Evolutionary conservation across 192 early-diverging fungal genomes (phyloP).

Genomic region (Thamnidium elegans): DNA sequence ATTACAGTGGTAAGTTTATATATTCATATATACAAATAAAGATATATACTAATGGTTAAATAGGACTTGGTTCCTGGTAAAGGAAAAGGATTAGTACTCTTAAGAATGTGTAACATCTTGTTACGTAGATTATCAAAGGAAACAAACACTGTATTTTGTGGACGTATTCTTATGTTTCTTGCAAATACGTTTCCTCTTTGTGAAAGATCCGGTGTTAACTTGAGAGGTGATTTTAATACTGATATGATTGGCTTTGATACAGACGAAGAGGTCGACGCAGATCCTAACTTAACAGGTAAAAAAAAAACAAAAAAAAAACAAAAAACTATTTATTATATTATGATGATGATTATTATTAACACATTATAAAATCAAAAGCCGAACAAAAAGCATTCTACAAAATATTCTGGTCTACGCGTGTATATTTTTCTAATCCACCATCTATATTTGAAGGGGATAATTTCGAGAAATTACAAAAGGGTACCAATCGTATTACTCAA

Average conservation of each 20-base stretch:
- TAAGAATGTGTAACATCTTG: constrained; percentile 87
- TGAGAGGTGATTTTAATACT: constrained; percentile 82
- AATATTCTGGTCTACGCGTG: constrained; percentile 79
- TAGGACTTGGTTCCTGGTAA: constrained; percentile 66
- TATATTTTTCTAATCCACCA: constrained; percentile 70
- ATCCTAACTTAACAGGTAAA: constrained; percentile 28
- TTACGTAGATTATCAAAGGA: constrained; percentile 84
- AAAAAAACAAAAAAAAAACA: background rate
- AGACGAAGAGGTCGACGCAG: constrained; percentile 47
- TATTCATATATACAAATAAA: background rate
- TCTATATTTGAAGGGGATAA: constrained; percentile 39
- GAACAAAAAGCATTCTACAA: constrained; percentile 55
- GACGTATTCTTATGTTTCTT: constrained; percentile 86
- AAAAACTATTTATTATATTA: background rate
- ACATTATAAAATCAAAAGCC: constrained; percentile 12
- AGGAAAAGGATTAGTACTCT: constrained; percentile 83
- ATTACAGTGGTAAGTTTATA: constrained; percentile 51
- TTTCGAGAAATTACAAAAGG: constrained; percentile 42
- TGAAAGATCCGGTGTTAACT: constrained; percentile 89
- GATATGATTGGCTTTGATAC: constrained; percentile 60
- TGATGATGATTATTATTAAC: background rate
- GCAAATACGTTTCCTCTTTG: constrained; percentile 80
- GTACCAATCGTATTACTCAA: constrained; percentile 30
- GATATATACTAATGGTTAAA: too few species aligned
- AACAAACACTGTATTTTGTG: constrained; percentile 75